A percentile compares a stretch with the other conserved stretches of the same genome.
These are phyloP conservation scores for Thelonectria discophora DNA, from an alignment of 2,329 filamentous ascomycete species.

Conservation along the genomic window DNA sequence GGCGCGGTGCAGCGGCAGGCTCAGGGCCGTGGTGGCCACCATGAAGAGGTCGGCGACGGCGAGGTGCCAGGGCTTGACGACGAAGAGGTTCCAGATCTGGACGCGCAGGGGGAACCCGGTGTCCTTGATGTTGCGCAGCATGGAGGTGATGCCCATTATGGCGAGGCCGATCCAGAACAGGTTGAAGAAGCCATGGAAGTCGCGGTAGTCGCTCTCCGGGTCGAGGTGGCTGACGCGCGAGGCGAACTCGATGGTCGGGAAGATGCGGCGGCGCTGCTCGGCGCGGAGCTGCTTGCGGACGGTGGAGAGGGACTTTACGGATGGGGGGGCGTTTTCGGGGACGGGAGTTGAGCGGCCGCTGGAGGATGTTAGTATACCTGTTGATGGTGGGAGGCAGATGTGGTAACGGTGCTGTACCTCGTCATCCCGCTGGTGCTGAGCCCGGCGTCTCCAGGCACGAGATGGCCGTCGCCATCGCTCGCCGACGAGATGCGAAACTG, in stretches of 20 bases:
- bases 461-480: conserved; percentile 46
- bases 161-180: conserved; percentile 97
- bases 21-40: conserved; percentile 78
- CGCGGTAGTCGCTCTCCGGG: conserved; percentile 86
- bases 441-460: conserved; percentile 48
- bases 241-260: conserved; percentile 91
- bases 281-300: conserved; percentile 85
- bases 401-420: conserved; percentile 47
- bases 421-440: conserved; percentile 52
- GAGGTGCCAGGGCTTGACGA: conserved; percentile 87
- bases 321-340: conserved; percentile 91
- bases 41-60: conserved; percentile 85
- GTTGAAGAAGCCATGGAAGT: conserved; percentile 97
- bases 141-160: conserved; percentile 97
- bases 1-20: conserved; percentile 76
- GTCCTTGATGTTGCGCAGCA: conserved; percentile 91
- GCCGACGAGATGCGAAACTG: conserved; percentile 51
- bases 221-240: conserved; percentile 96
- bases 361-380: conserved; percentile 16
- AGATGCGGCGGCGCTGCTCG: conserved; percentile 82
- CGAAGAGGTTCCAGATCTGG: conserved; percentile 88
- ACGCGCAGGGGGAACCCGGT: conserved; percentile 87
- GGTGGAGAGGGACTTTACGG: conserved; percentile 83
- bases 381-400: conserved; percentile 3
- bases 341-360: conserved; percentile 87